Evolutionary conservation across 176 grass and related monocot genomes (phyloP).

Genomic region (Zoysia japonica): DNA sequence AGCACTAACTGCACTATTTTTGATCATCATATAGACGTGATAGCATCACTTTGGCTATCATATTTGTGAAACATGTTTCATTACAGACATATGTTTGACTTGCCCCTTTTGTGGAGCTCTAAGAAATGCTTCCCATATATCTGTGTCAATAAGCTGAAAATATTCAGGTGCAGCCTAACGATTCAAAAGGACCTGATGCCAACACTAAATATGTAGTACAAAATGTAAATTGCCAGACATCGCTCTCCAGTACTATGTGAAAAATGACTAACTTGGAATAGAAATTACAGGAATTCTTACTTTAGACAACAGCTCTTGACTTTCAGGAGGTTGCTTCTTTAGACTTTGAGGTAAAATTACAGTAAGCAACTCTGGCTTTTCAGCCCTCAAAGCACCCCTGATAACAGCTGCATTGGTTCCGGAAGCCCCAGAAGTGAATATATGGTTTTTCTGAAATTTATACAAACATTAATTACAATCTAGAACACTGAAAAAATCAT

Average conservation of each 20-base stretch:
- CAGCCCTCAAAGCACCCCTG: constrained; percentile 98
- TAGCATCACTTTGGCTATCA: background rate
- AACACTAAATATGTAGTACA: background rate
- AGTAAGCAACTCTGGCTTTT: constrained; percentile 94
- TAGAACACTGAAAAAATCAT: constrained; percentile 6
- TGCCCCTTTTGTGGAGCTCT: background rate
- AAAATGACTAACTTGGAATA: constrained; percentile 14
- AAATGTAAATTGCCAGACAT: background rate
- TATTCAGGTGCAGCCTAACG: background rate
- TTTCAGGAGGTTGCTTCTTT: constrained; percentile 92
- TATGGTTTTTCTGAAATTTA: constrained; percentile 95
- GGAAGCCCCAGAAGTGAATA: constrained; percentile 95
- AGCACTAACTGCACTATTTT: background rate
- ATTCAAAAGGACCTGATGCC: background rate
- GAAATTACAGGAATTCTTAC: constrained; percentile 49
- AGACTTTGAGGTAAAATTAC: constrained; percentile 99
- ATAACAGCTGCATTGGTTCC: constrained; percentile 99
- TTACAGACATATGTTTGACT: constrained; percentile 11
- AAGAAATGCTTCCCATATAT: background rate
- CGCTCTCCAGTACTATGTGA: background rate
- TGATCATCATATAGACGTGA: background rate
- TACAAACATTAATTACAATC: constrained; percentile 11
- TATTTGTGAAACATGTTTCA: background rate
- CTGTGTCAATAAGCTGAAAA: constrained; percentile 3
- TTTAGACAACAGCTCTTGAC: constrained; percentile 94